Evolutionary conservation across 208 protist species (phyloP).

Genomic region (Trypanosoma congolense): DNA sequence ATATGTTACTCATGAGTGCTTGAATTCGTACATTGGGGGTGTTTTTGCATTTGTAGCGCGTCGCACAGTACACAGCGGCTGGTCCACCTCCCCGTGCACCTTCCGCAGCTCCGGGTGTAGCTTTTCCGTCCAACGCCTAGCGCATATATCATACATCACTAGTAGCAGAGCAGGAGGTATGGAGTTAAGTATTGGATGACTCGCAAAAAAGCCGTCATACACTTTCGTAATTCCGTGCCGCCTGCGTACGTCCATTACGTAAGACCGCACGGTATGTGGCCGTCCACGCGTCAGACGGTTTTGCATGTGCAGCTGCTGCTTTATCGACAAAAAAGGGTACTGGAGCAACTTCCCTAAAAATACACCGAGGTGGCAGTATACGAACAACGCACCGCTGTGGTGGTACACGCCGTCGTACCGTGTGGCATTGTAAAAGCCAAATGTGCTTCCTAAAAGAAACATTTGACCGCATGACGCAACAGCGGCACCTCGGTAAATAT

Average conservation of each 20-base stretch:
- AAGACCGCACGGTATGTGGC: constrained; percentile 47
- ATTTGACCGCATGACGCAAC: constrained; percentile 26
- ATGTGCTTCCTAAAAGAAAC: constrained; percentile 48
- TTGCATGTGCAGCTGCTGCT: constrained; percentile 51
- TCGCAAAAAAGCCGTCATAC: constrained; percentile 79
- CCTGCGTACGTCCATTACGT: constrained; percentile 50
- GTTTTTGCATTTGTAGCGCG: constrained; percentile 22
- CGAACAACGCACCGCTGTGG: constrained; percentile 47
- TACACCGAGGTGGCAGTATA: constrained; percentile 64
- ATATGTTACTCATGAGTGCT: constrained; percentile 6
- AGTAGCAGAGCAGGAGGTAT: constrained; percentile 65
- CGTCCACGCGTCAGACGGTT: constrained; percentile 30
- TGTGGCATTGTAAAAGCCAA: constrained; percentile 74
- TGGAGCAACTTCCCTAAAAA: constrained; percentile 42
- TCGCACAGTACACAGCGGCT: constrained; percentile 37
- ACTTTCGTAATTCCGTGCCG: constrained; percentile 73
- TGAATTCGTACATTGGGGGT: constrained; percentile 55
- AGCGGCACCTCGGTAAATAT: constrained; percentile 53
- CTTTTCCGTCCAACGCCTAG: constrained; percentile 60
- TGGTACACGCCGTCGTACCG: constrained; percentile 73
- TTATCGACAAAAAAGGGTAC: constrained; percentile 67
- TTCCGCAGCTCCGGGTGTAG: constrained; percentile 42
- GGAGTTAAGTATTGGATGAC: constrained; percentile 59
- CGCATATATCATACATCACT: constrained; percentile 50
- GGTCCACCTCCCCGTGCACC: constrained; percentile 27